Evolutionary conservation across 2,329 filamentous ascomycete genomes (phyloP).

Genomic region (Bipolaris oryzae): DNA sequence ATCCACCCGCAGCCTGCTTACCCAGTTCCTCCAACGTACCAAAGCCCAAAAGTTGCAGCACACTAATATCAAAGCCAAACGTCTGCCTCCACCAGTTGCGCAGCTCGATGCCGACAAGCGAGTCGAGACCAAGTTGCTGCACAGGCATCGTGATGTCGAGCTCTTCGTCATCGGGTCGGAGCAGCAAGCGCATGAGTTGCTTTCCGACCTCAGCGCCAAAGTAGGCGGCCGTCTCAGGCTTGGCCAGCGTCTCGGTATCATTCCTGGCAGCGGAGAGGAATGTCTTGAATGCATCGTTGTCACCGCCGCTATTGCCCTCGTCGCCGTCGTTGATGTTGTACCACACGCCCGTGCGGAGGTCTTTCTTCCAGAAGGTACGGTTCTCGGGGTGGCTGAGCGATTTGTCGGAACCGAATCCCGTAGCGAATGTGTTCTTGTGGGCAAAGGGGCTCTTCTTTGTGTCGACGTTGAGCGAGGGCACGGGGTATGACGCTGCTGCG

Average conservation of each 20-base stretch:
- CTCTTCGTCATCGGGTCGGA: slow-evolving; percentile 25
- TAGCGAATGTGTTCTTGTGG: slow-evolving; percentile 3
- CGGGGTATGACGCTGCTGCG: not conserved
- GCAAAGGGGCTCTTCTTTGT: not conserved
- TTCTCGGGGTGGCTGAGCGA: slow-evolving; percentile 27
- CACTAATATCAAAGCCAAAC: slow-evolving; percentile 36
- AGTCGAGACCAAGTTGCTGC: slow-evolving; percentile 40
- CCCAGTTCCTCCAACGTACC: slow-evolving; percentile 24
- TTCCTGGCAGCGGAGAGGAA: slow-evolving; percentile 16
- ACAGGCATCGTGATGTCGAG: slow-evolving; percentile 20
- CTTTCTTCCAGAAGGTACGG: slow-evolving; percentile 23
- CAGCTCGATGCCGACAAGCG: slow-evolving; percentile 47
- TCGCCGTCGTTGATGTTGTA: slow-evolving; percentile 19
- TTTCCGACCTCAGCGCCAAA: slow-evolving; percentile 31
- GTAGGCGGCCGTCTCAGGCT: slow-evolving; percentile 5
- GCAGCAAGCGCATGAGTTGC: slow-evolving; percentile 22
- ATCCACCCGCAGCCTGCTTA: not conserved
- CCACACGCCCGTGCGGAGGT: slow-evolving; percentile 33
- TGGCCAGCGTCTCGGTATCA: slow-evolving; percentile 18
- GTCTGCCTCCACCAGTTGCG: slow-evolving; percentile 48
- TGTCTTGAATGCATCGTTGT: slow-evolving; percentile 12
- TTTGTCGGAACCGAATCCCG: slow-evolving; percentile 25
- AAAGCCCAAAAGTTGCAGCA: slow-evolving; percentile 30
- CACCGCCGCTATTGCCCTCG: not conserved
- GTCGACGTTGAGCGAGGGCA: not conserved